Evolutionary conservation across 805 yeast species (phyloP), one percentile per base, ranked within the genome.

Genomic region (Nakazawaea peltata): DNA sequence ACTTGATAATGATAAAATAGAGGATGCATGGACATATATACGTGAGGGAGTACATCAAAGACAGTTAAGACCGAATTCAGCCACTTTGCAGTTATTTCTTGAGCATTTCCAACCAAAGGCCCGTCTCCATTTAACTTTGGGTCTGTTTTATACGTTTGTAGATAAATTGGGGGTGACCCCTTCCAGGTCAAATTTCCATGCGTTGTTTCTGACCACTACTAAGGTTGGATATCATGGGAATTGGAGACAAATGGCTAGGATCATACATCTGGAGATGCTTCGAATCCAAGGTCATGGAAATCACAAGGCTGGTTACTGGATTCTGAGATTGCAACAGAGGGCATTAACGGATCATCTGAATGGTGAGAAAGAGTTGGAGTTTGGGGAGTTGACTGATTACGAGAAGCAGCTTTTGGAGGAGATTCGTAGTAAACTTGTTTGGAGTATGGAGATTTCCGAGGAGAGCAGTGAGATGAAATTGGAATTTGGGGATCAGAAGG

Each of bases 61-160:
- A 25, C 8, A 18, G 11, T 19, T 25, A 5, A 11, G 24, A 29
- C 43, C 43, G 10, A 33, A 33, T 10, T 3, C 33, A 3, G 16
- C 19, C 37, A 39, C 50, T 5, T 19, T 65, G 34, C 58, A 65
- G 28, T 27, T 43, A 8, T 54, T 62, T 34, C 31, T 65, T 19
- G 43, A 49, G 5, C 30, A 32, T 5, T 56, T 63, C 32, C 48
- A 62, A 1, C 41, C 49, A 3, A 35, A 40, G 3, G 67, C 63
- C 13, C 48, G 63, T 35, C 43, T 61, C 2, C 69, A 65, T 42
- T 37, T 63, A 26, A 45, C 57, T 0, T 25, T 59, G 7, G 48
- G 59, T 16, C 49, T 54, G 1, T 45, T 57, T 21, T 57, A 61
- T 32, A 53, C 59, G 2, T 59, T 60, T 30, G 34, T 37, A 3